phyloP scores from a whole-genome alignment of 306 rosid genomes.

The Trifolium repens region DNA sequence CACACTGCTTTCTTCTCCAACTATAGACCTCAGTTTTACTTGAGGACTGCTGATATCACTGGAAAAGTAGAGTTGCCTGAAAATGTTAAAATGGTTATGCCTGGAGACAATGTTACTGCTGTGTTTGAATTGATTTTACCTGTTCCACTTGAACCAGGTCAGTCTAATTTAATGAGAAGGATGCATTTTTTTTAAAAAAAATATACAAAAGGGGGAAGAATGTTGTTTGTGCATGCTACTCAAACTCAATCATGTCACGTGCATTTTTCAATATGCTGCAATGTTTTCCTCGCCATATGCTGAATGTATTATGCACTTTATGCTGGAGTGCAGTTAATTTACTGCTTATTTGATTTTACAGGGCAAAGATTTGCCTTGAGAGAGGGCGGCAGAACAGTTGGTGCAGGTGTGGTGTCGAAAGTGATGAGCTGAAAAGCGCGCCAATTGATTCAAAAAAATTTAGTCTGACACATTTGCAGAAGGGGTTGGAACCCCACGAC shows the following conservation, averaged over 20 bases:
- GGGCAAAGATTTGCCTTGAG: conserved; percentile 99
- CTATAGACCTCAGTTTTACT: conserved; percentile 92
- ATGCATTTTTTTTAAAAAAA: background rate
- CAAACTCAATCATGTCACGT: background rate
- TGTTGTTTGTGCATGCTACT: background rate
- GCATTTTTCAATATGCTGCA: conserved; percentile 8
- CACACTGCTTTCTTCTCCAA: conserved; percentile 97
- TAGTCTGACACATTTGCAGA: conserved; percentile 37
- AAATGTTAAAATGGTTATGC: conserved; percentile 96
- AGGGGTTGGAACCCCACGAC: conserved; percentile 36
- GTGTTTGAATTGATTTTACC: conserved; percentile 80
- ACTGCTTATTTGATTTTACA: conserved; percentile 45
- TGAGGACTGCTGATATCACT: conserved; percentile 97
- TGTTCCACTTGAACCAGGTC: conserved; percentile 94
- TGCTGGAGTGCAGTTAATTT: conserved; percentile 11
- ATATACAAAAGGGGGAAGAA: background rate
- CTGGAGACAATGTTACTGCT: conserved; percentile 95
- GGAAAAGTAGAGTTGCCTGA: conserved; percentile 95
- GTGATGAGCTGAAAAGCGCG: conserved; percentile 57
- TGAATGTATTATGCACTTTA: background rate
- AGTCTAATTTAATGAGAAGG: conserved; percentile 18
- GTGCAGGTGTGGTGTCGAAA: conserved; percentile 99
- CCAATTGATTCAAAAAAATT: conserved; percentile 35
- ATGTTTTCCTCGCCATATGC: too few species aligned
- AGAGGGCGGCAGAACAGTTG: conserved; percentile 99